Base-by-base conservation (phyloP, 805 yeast genomes). In the Metschnikowia colocasiae region DNA sequence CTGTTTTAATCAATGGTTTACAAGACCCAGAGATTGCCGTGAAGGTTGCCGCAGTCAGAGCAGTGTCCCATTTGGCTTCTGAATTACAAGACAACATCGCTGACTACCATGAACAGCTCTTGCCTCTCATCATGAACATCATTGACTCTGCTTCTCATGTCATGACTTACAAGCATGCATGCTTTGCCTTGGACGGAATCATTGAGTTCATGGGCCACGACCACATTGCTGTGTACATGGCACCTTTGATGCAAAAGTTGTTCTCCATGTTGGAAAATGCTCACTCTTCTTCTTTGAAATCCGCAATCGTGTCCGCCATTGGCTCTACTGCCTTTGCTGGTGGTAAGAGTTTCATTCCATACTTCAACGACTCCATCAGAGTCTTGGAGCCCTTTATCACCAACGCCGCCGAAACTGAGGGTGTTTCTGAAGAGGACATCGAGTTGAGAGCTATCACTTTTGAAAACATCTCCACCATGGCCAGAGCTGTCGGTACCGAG, bases 241-340 rank as follows among this genome's bases (percentile, higher is more conserved):
- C 83, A 56, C 92, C 95, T 43, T 79, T 94, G 65, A 90, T 91
- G 87, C 86, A 87, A 69, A 87, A 91, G 61, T 78, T 94, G 57
- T 82, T 91, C 74, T 81, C 78, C 49, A 85, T 94, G 87, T 79
- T 92, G 59, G 84, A 81, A 59, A 75, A 79, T 53, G 87, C 95
- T 41, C 77, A 82, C 57, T 77, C 85, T 31, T 85, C 91, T 19
- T 80, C 95, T 13, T 74, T 87, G 62, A 85, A 82, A 65, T 72
- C 87, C 41, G 87, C 88, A 50, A 83, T 87, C 61, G 97, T 94
- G 50, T 87, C 96, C 45, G 97, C 97, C 33, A 87, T 94, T 64
- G 98, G 98, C 47, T 91, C 98, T 33, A 88, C 96, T 50, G 98
- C 99, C 25, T 90, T 85, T 63, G 96, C 98, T 48, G 82, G 96